These are phyloP conservation scores for Stephanodiscus minutulus DNA, from an alignment of 108 stramenopile species.

Conservation along the genomic window DNA sequence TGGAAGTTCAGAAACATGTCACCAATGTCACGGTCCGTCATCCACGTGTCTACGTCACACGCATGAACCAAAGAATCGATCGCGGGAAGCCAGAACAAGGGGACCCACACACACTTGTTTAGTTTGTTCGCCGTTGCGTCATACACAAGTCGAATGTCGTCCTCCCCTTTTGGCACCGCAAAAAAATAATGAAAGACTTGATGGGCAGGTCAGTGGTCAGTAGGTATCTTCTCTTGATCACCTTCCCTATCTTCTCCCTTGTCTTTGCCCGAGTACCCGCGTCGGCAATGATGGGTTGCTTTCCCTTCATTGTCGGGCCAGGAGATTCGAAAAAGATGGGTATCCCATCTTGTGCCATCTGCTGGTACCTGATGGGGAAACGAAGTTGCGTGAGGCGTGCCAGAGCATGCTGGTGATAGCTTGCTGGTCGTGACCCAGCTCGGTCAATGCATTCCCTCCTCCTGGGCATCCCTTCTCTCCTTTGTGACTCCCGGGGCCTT, in stretches of 20 bases:
- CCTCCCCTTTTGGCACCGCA: constrained; percentile 34
- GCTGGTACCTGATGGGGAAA: constrained; percentile 13
- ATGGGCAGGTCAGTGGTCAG: neutral
- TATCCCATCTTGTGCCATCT: constrained; percentile 14
- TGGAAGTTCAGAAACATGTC: neutral
- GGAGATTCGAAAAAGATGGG: constrained; percentile 8
- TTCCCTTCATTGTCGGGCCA: constrained; percentile 2
- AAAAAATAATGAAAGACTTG: constrained; percentile 14
- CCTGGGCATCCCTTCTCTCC: too few relatives aligned
- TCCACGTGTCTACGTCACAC: neutral
- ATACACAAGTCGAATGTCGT: constrained; percentile 55
- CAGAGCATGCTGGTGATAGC: constrained; percentile 15
- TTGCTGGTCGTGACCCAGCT: neutral
- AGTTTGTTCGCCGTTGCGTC: constrained; percentile 45
- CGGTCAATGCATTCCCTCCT: too few relatives aligned
- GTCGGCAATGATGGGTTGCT: constrained; percentile 3
- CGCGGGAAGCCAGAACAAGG: constrained; percentile 45
- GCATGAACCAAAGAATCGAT: constrained; percentile 27
- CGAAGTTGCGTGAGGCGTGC: constrained; percentile 8
- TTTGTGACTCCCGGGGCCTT: too few relatives aligned
- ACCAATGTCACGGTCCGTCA: neutral
- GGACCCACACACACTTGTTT: constrained; percentile 38
- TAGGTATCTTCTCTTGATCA: constrained; percentile 31
- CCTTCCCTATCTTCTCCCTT: constrained; percentile 33
- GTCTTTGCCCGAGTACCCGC: neutral